phyloP scores from a whole-genome alignment of 2,329 filamentous ascomycete species.

The Tolypocladium ophioglossoides region DNA sequence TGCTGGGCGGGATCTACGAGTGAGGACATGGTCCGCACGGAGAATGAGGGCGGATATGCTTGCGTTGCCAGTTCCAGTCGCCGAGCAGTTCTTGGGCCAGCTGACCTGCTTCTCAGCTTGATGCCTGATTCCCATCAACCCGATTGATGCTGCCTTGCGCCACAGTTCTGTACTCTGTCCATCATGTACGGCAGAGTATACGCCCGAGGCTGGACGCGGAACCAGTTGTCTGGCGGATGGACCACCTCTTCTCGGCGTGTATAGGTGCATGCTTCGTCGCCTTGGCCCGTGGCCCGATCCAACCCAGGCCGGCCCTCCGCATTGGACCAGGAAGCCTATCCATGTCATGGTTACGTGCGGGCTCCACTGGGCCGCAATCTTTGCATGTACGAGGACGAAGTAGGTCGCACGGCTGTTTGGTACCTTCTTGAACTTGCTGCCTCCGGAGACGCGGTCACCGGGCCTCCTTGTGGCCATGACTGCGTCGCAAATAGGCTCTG shows the following conservation, averaged over 20 bases:
- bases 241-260: neutral
- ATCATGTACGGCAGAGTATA: too few species aligned
- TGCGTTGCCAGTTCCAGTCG: neutral
- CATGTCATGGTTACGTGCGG: neutral
- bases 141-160: neutral
- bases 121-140: neutral
- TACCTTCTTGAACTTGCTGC: neutral
- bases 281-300: neutral
- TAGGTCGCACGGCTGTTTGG: neutral
- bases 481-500: neutral
- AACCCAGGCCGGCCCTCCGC: neutral
- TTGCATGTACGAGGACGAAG: too few species aligned
- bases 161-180: neutral
- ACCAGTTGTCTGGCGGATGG: neutral
- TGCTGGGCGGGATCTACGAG: neutral
- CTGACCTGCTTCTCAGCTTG: neutral
- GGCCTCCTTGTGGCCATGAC: neutral
- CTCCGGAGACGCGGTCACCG: neutral
- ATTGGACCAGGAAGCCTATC: neutral
- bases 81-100: neutral
- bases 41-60: neutral
- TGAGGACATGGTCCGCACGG: neutral
- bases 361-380: neutral
- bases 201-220: too few species aligned
- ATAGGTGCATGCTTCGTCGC: neutral